Conservation (phyloP, 495 filamentous ascomycete species). For the Neurospora sp. region DNA sequence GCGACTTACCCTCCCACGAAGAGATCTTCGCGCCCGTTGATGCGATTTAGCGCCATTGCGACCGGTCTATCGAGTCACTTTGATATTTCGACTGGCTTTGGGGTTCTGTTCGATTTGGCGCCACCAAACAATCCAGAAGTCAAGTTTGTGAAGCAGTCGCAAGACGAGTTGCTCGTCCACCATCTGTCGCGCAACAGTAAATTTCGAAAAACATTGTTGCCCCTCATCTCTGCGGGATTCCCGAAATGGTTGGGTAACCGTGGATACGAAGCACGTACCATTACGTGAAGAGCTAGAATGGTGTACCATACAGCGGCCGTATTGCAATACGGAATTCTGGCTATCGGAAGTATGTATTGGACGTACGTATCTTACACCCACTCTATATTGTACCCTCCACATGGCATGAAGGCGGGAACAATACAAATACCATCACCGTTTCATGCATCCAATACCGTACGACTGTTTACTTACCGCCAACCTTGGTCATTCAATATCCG, state of each 20-base stretch:
- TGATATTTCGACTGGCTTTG: not conserved
- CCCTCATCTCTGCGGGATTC: not conserved
- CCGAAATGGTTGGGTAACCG: not conserved
- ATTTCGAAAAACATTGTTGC: not conserved
- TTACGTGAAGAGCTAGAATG: not conserved
- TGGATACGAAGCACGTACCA: not conserved
- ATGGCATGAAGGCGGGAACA: no score
- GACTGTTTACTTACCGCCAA: not conserved
- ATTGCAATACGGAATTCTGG: not conserved
- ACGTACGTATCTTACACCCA: not conserved
- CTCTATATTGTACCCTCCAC: not conserved
- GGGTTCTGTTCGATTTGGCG: not conserved
- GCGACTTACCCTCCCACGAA: conserved; percentile 72
- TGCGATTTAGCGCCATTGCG: conserved; percentile 28
- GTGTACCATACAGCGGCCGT: not conserved
- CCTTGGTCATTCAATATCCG: not conserved
- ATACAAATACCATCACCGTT: not conserved
- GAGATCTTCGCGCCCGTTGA: conserved; percentile 64
- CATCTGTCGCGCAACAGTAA: not conserved
- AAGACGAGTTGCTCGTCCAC: not conserved
- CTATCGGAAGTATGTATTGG: not conserved
- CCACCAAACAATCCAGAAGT: not conserved
- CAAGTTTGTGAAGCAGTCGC: not conserved
- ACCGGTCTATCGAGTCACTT: not conserved
- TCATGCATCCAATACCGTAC: not conserved